Conservation (phyloP, 805 yeast species). For the Millerozyma acaciae region DNA sequence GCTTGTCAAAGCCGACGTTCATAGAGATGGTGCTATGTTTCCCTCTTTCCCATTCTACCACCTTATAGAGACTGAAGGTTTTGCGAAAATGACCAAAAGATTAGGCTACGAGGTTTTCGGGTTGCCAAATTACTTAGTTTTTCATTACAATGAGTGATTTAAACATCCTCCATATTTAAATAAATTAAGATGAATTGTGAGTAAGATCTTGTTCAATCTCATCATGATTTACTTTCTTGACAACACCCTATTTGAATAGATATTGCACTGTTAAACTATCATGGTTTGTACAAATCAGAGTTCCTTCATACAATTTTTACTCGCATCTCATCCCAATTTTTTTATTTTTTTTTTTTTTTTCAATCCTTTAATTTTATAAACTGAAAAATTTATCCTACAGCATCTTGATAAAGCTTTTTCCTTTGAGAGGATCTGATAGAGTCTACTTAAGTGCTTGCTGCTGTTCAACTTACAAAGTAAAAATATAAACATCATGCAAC, state of each 20-base stretch:
- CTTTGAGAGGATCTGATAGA: neutral
- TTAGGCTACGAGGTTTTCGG: conserved; percentile 90
- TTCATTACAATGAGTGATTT: conserved; percentile 82
- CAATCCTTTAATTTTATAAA: neutral
- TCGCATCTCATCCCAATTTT: no score
- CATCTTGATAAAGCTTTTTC: neutral
- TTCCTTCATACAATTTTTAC: no score
- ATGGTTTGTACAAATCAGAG: no score
- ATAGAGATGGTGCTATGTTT: conserved; percentile 99
- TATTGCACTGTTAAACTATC: no score
- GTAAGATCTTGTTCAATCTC: no score
- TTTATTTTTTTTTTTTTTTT: conserved; percentile 1
- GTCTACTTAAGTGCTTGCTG: neutral
- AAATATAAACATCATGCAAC: conserved; percentile 62
- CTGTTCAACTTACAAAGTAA: no score
- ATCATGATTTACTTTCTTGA: no score
- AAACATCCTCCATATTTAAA: no score
- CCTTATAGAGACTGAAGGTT: conserved; percentile 95
- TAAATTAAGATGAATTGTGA: no score
- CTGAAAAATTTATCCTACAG: no score
- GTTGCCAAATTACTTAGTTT: conserved; percentile 90
- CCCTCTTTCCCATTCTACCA: conserved; percentile 98
- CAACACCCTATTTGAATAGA: no score
- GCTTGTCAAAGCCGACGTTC: conserved; percentile 94
- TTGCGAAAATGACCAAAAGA: conserved; percentile 96